Percentiles rank a stretch among this genome's conserved stretches.
phyloP scores from a whole-genome alignment of 768 basidiomycete species.

The Naganishia onofrii region DNA sequence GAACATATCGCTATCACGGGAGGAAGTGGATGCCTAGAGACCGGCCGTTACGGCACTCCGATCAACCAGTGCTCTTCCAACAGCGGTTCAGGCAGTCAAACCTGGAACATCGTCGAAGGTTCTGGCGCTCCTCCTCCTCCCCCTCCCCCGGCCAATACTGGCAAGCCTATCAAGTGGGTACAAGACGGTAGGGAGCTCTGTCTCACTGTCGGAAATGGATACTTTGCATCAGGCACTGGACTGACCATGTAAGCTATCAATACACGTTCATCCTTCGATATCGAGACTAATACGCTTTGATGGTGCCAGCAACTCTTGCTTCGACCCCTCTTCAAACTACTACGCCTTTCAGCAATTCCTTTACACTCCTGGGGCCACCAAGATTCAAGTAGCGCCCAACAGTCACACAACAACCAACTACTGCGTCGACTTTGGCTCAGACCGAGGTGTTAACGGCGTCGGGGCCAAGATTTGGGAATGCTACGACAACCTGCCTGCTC shows the following conservation, averaged over 20 bases:
- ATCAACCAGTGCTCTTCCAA: not conserved
- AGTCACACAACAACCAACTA: slow-evolving; percentile 3
- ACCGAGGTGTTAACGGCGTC: slow-evolving; percentile 1
- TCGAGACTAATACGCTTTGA: not conserved
- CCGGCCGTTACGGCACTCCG: not conserved
- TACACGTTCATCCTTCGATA: not conserved
- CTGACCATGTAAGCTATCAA: slow-evolving; percentile 13
- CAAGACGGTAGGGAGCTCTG: slow-evolving; percentile 1
- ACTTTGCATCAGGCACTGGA: not conserved
- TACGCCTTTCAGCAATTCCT: slow-evolving; percentile 15
- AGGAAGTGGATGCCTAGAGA: not conserved
- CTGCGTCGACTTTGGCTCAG: slow-evolving; percentile 21
- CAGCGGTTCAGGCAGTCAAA: slow-evolving; percentile 9
- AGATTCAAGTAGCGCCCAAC: slow-evolving; percentile 18
- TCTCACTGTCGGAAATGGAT: not conserved
- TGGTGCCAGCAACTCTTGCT: slow-evolving; percentile 1
- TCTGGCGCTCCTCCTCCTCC: not conserved
- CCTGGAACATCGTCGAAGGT: slow-evolving; percentile 16
- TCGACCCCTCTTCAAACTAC: not conserved
- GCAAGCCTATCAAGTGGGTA: slow-evolving; percentile 21
- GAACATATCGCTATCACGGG: slow-evolving; percentile 10
- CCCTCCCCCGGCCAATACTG: not conserved
- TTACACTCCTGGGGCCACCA: slow-evolving; percentile 3
- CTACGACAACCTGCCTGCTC: slow-evolving; percentile 7
- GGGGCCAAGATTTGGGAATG: slow-evolving; percentile 6